These are phyloP conservation scores for Melanopsichium pennsylvanicum DNA, from an alignment of 1,284 basidiomycete species.

Conservation along the genomic window DNA sequence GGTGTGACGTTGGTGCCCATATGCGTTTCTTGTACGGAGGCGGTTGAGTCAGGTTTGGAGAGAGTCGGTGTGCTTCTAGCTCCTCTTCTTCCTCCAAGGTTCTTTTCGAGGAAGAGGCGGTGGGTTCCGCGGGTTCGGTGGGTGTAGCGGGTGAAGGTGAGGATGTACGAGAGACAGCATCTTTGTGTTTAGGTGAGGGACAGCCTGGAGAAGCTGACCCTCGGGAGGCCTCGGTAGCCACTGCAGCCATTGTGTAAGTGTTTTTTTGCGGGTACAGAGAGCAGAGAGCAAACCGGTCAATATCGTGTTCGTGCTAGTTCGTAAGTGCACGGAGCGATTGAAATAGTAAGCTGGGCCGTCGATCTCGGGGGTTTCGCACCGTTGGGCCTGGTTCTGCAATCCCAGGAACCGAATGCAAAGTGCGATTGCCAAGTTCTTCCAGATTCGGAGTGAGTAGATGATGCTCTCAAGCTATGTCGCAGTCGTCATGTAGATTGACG, in stretches of 20 bases:
- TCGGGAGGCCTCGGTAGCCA: conserved; percentile 1
- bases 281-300: no score
- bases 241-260: conserved; percentile 29
- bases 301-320: no score
- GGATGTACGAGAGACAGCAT: background rate
- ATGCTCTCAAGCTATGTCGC: no score
- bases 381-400: no score
- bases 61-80: conserved; percentile 3
- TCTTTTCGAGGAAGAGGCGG: conserved; percentile 27
- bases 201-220: conserved; percentile 13
- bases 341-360: no score
- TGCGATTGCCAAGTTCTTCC: no score
- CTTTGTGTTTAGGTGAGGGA: conserved; percentile 1
- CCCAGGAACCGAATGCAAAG: no score
- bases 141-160: conserved; percentile 12
- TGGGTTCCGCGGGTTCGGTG: background rate
- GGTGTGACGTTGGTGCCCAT: conserved; percentile 60
- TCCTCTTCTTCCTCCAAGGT: conserved; percentile 32
- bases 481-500: no score
- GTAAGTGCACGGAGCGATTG: no score
- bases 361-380: no score
- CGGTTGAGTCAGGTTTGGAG: conserved; percentile 1
- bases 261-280: no score
- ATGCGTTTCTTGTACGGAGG: conserved; percentile 32
- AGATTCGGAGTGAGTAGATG: no score